Conservation (phyloP, 2,329 filamentous ascomycete species). For the Saccharata proteae region DNA sequence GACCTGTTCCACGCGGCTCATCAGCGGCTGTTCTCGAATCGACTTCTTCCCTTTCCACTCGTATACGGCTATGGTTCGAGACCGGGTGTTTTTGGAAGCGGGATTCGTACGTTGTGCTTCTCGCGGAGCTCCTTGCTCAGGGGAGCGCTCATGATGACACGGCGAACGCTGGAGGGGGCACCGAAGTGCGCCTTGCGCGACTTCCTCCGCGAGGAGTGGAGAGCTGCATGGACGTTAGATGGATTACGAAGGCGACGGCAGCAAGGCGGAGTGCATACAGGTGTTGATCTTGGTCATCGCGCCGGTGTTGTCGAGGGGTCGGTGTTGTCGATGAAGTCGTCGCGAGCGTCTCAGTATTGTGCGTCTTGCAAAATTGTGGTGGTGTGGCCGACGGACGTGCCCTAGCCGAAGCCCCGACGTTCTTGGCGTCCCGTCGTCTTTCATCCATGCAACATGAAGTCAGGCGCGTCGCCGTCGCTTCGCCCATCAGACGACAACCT, state of each 20-base stretch:
- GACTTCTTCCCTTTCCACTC: neutral
- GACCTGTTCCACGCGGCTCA: slow-evolving; percentile 44
- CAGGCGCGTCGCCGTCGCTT: too few relatives aligned
- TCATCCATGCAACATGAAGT: too few relatives aligned
- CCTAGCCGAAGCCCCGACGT: too few relatives aligned
- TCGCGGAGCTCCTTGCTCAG: slow-evolving; percentile 75
- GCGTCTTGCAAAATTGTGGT: too few relatives aligned
- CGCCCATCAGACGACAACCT: too few relatives aligned
- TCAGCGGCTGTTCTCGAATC: too few relatives aligned
- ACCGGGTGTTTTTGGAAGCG: slow-evolving; percentile 2
- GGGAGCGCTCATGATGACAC: slow-evolving; percentile 76
- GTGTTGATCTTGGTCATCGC: slow-evolving; percentile 63
- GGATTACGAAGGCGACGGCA: slow-evolving; percentile 6
- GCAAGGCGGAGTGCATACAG: slow-evolving; percentile 29
- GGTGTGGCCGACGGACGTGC: too few relatives aligned
- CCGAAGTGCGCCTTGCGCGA: slow-evolving; percentile 97
- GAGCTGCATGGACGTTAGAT: slow-evolving; percentile 8
- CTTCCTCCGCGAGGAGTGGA: slow-evolving; percentile 88
- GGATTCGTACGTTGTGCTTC: slow-evolving; percentile 81
- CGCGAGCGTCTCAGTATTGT: too few relatives aligned
- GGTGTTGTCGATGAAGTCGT: slow-evolving; percentile 10
- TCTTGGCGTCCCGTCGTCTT: too few relatives aligned
- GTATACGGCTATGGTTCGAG: slow-evolving; percentile 1
- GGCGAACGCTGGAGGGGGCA: slow-evolving; percentile 87
- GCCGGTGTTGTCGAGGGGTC: slow-evolving; percentile 27